Evolutionary conservation across 345 rosid genomes (phyloP).

Genomic region (Lepidium sativum): DNA sequence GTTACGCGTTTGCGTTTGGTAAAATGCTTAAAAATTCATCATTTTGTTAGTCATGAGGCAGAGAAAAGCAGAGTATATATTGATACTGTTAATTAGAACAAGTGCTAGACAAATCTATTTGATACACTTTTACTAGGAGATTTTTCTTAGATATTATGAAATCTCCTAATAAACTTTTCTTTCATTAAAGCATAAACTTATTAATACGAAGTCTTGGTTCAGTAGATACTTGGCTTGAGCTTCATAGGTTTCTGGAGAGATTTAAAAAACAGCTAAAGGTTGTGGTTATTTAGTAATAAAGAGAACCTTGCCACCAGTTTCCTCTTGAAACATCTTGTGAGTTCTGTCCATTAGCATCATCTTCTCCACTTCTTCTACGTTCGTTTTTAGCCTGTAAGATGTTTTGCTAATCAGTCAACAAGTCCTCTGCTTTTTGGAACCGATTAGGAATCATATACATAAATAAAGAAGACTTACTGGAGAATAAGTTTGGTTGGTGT

Average conservation of each 20-base stretch:
- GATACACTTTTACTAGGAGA: conserved; percentile 11
- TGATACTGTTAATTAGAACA: conserved; percentile 11
- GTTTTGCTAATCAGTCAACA: neutral
- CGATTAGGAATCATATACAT: neutral
- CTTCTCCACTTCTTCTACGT: conserved; percentile 39
- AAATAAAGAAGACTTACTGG: conserved; percentile 38
- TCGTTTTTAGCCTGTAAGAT: conserved; percentile 35
- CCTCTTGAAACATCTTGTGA: conserved; percentile 75
- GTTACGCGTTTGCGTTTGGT: neutral
- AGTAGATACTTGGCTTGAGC: conserved; percentile 12
- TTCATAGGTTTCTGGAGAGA: conserved; percentile 6
- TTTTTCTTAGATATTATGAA: neutral
- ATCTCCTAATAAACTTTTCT: neutral
- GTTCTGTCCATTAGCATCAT: conserved; percentile 48
- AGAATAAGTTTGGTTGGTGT: conserved; percentile 42
- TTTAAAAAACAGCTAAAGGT: conserved; percentile 10
- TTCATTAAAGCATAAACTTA: neutral
- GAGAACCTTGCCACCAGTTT: conserved; percentile 99
- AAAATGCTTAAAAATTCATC: neutral
- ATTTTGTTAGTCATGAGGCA: neutral
- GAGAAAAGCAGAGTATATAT: conserved; percentile 1
- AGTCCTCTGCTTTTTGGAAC: neutral
- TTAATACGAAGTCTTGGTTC: conserved; percentile 12
- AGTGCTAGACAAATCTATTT: conserved; percentile 11
- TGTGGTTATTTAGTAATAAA: conserved; percentile 56